Conservation (phyloP, 129 eudicot genomes). For the Helianthus tuberosus region DNA sequence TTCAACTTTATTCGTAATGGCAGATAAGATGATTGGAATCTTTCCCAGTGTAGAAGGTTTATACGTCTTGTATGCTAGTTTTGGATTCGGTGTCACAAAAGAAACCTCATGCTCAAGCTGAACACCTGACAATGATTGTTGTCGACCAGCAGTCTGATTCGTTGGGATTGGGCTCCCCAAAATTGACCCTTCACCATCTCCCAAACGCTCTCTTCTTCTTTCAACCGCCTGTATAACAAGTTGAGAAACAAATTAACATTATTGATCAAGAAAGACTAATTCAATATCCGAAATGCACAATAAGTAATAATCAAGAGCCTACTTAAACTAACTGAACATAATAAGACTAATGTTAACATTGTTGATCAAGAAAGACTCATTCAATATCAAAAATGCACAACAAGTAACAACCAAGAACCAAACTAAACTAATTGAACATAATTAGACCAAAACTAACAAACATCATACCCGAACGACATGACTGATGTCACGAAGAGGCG, state of each 20-base stretch:
- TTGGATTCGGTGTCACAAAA: slow-evolving; percentile 50
- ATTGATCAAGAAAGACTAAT: slow-evolving; percentile 1
- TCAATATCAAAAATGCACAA: background rate
- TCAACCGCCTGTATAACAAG: slow-evolving; percentile 59
- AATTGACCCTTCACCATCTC: slow-evolving; percentile 50
- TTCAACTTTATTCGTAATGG: slow-evolving; percentile 29
- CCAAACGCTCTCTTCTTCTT: slow-evolving; percentile 64
- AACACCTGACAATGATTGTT: slow-evolving; percentile 47
- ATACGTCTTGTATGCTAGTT: slow-evolving; percentile 12
- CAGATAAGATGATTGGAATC: slow-evolving; percentile 23
- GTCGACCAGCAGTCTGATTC: slow-evolving; percentile 34
- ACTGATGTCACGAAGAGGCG: slow-evolving; percentile 72
- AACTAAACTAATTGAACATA: background rate
- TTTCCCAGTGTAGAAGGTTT: slow-evolving; percentile 6
- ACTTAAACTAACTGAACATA: background rate
- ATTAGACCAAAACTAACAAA: background rate
- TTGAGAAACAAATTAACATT: background rate
- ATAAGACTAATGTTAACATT: background rate
- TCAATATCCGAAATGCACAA: background rate
- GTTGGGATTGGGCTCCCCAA: slow-evolving; percentile 51
- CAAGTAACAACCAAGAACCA: background rate
- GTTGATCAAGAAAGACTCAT: slow-evolving; percentile 1
- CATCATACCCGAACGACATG: slow-evolving; percentile 60
- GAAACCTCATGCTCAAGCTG: slow-evolving; percentile 65
- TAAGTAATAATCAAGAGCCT: background rate